A percentile compares a stretch with the other conserved stretches of the same genome.
phyloP scores from a whole-genome alignment of 2,329 filamentous ascomycete genomes.

The Aspergillus hiratsukae region DNA sequence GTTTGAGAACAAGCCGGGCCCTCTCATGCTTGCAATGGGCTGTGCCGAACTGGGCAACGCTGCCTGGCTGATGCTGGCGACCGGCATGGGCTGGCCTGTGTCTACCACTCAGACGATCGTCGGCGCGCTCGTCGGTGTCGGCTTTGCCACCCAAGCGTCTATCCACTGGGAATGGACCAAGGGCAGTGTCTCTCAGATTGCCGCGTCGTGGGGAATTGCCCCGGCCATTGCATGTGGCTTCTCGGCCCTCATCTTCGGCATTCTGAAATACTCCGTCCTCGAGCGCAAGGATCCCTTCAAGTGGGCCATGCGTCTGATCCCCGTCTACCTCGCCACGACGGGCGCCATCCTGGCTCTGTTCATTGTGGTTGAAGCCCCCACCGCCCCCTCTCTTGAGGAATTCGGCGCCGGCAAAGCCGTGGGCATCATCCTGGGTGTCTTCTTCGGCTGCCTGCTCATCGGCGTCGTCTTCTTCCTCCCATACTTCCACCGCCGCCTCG shows the following conservation, averaged over 20 bases:
- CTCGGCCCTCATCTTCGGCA: conserved; percentile 47
- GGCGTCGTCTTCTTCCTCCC: conserved; percentile 23
- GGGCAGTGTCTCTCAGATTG: conserved; percentile 46
- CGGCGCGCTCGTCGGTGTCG: conserved; percentile 31
- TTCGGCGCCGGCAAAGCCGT: conserved; percentile 22
- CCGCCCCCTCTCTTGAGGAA: conserved; percentile 18
- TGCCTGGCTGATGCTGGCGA: conserved; percentile 35
- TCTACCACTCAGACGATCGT: conserved; percentile 41
- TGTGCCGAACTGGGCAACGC: conserved; percentile 33
- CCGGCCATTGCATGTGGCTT: conserved; percentile 47
- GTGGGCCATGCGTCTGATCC: conserved; percentile 47
- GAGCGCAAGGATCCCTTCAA: conserved; percentile 47
- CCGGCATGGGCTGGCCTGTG: conserved; percentile 35
- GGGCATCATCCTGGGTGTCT: conserved; percentile 24
- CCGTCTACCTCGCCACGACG: conserved; percentile 48
- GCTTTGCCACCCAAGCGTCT: conserved; percentile 19
- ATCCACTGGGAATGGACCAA: conserved; percentile 34
- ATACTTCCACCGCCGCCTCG: conserved; percentile 25
- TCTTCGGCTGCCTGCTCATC: conserved; percentile 22
- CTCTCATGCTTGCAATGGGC: conserved; percentile 39
- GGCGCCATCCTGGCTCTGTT: conserved; percentile 53
- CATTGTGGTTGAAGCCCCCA: conserved; percentile 46
- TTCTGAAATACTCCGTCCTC: conserved; percentile 48
- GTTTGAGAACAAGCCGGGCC: conserved; percentile 33
- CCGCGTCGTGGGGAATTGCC: conserved; percentile 48